A percentile compares a stretch with the other conserved stretches of the same genome.
These are phyloP conservation scores for Pseudopediastrum boryanum DNA, from an alignment of 139 green algal genomes.

Conservation along the genomic window DNA sequence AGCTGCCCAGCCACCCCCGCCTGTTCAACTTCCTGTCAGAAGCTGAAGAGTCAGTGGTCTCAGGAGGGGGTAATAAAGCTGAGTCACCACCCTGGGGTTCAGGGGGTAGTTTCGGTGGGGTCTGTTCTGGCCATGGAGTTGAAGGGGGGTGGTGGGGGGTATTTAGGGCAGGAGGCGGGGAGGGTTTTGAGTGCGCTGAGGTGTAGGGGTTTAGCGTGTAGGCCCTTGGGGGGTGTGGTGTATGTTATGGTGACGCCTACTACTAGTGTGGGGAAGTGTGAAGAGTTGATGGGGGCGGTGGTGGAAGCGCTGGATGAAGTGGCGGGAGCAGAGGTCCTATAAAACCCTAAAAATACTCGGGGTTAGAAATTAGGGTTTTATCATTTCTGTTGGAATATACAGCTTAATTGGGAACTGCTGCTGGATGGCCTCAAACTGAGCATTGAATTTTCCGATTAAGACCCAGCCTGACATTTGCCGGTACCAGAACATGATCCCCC, in stretches of 20 bases:
- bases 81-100: conserved; percentile 63
- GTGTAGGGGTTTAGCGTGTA: conserved; percentile 69
- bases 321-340: too few species aligned
- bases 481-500: too few species aligned
- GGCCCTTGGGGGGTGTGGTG: conserved; percentile 90
- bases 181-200: conserved; percentile 55
- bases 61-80: conserved; percentile 51
- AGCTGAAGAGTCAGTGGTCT: conserved; percentile 78
- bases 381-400: too few species aligned
- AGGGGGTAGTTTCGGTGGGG: conserved; percentile 70
- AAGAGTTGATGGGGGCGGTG: conserved; percentile 57
- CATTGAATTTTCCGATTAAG: too few species aligned
- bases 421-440: too few species aligned
- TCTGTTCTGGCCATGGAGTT: conserved; percentile 90
- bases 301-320: conserved; percentile 34
- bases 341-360: too few species aligned
- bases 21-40: conserved; percentile 43
- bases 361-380: too few species aligned
- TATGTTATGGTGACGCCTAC: conserved; percentile 93
- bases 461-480: too few species aligned
- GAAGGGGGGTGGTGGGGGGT: background rate
- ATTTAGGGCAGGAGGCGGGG: conserved; percentile 56
- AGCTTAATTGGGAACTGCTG: too few species aligned
- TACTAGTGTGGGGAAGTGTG: conserved; percentile 51
- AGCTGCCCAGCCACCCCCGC: conserved; percentile 27